Base-by-base conservation (phyloP, 305 asterid genomes). In the Salvia sclarea region DNA sequence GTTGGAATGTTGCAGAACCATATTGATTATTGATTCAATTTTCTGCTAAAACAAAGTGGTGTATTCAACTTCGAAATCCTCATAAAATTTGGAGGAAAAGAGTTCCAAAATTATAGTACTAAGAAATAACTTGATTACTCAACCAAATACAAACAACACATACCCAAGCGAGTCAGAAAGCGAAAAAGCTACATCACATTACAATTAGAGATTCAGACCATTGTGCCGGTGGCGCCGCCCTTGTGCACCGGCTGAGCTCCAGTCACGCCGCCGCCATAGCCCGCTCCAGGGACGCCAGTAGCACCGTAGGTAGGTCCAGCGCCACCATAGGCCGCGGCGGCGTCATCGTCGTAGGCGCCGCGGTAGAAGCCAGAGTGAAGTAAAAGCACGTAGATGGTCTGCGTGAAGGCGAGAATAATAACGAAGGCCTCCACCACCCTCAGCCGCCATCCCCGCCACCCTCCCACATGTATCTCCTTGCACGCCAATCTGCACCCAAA, bases 401-500 rank as follows among this genome's bases (percentile, higher is more conserved):
- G 83, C 0, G 93, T 86, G 12, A 84, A n/a, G 0, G 67, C 85
- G 6, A 88, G 80, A 14, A 86, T 81, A 28, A 88, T 86, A 1
- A 75, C 20, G 5, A 88, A 80, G 0, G 79, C 96, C 59, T 88
- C 96, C 11, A 88, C 61, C 41, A 88, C 84, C 76, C 83, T 72
- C 11, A 88, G 84, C 65, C 96, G 79, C 94, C 96, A 88, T 0
- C 94, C 96, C 60, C 96, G 78, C 80, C 85, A 76, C 7, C 88
- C 85, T 55, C 94, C 88, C 5, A 88, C 28, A 64, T 78, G 68
- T 3, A 88, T 88, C 61, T 88, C 82, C 75, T 85, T 86, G 80
- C 94, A 89, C 8, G 94, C 96, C 81, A 88, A 64, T 24, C 93
- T 88, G 74, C 71, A 10, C 16, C 4, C 12, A 1, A 0, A 6